These are phyloP conservation scores for Sordariomycetes sp. DNA, from an alignment of 2,329 filamentous ascomycete genomes.

Conservation along the genomic window DNA sequence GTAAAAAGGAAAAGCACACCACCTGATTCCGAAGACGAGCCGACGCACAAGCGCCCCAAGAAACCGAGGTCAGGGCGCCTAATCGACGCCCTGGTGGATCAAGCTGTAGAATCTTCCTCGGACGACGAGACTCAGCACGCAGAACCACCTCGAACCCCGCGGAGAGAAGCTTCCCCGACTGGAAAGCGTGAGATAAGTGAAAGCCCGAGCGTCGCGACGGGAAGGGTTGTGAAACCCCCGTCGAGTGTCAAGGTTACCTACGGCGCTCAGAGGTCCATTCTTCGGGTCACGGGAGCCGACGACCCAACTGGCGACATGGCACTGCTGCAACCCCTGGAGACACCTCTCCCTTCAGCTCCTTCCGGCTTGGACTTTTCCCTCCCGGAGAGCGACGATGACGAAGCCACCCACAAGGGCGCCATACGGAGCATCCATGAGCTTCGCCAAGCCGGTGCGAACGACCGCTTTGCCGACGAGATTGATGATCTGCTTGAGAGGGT, in stretches of 20 bases:
- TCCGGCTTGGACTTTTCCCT: constrained; percentile 16
- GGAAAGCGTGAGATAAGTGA: neutral
- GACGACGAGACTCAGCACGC: constrained; percentile 2
- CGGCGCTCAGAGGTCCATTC: constrained; percentile 17
- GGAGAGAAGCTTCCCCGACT: neutral
- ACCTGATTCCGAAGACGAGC: neutral
- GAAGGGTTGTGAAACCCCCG: constrained; percentile 10
- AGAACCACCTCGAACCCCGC: neutral
- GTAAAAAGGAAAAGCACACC: neutral
- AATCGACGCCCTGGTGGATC: constrained; percentile 30
- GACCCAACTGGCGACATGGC: neutral
- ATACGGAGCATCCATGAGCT: constrained; percentile 57
- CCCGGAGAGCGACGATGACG: constrained; percentile 28
- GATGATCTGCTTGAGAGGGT: constrained; percentile 53
- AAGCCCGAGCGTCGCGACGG: neutral
- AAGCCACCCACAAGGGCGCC: constrained; percentile 29
- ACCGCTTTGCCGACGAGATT: constrained; percentile 54
- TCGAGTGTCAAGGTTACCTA: constrained; percentile 24
- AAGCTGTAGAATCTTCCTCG: constrained; percentile 20
- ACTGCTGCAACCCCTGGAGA: constrained; percentile 11
- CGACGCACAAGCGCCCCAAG: neutral
- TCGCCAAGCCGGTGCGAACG: constrained; percentile 55
- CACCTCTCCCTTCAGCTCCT: constrained; percentile 6
- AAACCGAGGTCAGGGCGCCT: constrained; percentile 14
- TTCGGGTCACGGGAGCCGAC: neutral